phyloP scores from a whole-genome alignment of 176 grass and related monocot species.

The Oryza australiensis region DNA sequence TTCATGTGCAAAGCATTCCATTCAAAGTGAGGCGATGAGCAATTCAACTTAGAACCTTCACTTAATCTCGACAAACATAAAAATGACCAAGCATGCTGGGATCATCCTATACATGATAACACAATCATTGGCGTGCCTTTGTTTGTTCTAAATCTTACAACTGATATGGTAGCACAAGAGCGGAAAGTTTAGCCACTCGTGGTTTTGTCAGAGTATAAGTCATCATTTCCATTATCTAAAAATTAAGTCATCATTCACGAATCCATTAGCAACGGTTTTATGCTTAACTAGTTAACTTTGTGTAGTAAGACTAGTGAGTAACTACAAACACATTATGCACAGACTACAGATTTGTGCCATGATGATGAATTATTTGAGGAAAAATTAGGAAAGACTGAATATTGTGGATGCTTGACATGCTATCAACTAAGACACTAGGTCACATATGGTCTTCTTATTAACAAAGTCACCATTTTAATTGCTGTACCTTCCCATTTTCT shows the following conservation, averaged over 20 bases:
- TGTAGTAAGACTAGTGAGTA: background rate
- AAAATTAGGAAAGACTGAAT: background rate
- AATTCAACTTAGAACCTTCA: background rate
- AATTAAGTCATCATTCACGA: no score
- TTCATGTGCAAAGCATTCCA: background rate
- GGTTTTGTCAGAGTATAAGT: background rate
- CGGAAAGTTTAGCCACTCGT: background rate
- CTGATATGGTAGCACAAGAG: no score
- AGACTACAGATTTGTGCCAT: background rate
- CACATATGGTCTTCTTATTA: background rate
- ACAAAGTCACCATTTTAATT: background rate
- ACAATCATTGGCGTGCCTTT: background rate
- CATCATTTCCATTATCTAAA: background rate
- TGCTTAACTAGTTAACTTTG: background rate
- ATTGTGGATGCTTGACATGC: background rate
- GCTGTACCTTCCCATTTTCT: background rate
- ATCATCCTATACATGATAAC: background rate
- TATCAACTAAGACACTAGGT: background rate
- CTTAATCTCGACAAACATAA: background rate
- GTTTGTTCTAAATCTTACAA: background rate
- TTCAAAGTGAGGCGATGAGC: background rate
- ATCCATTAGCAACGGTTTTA: background rate
- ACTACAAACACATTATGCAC: background rate
- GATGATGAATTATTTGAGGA: background rate
- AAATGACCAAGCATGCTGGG: background rate